A percentile compares a stretch with the other conserved stretches of the same genome.
These are phyloP conservation scores for Bassia scoparia DNA, from an alignment of 148 eudicot species.

Conservation along the genomic window DNA sequence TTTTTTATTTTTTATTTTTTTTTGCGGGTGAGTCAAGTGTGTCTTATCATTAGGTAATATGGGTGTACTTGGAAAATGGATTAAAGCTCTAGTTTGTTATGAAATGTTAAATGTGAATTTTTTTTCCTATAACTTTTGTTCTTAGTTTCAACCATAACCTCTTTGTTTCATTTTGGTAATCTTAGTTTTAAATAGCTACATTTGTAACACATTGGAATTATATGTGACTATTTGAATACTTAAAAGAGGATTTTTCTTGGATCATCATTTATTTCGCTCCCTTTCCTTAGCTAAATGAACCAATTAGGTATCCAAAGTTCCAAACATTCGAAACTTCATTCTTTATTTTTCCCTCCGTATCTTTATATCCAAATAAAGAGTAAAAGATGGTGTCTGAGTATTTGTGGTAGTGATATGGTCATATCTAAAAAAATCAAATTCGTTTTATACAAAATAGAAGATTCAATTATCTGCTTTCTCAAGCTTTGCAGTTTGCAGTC, in stretches of 20 bases:
- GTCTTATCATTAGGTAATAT: constrained; percentile 34
- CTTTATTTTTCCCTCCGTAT: too few species aligned
- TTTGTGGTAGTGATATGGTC: too few species aligned
- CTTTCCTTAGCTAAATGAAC: neutral
- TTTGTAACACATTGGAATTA: too few species aligned
- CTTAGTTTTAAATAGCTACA: neutral
- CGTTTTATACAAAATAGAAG: too few species aligned
- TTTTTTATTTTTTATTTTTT: too few species aligned
- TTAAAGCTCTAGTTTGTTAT: constrained; percentile 70
- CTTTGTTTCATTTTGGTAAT: neutral
- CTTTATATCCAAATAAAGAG: too few species aligned
- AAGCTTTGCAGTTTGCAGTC: neutral
- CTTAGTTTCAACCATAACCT: neutral
- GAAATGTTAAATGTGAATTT: constrained; percentile 44
- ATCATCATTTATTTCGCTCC: neutral
- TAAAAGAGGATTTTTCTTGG: neutral
- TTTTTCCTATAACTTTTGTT: neutral
- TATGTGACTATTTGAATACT: too few species aligned
- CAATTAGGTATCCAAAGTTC: too few species aligned
- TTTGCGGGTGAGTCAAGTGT: constrained; percentile 20
- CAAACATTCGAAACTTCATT: too few species aligned
- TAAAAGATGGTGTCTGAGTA: too few species aligned
- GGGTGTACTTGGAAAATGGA: constrained; percentile 89
- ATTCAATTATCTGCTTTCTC: neutral
- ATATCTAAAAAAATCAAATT: neutral